phyloP scores from a whole-genome alignment of 2,329 filamentous ascomycete genomes.

The Karstenula rhodostoma region DNA sequence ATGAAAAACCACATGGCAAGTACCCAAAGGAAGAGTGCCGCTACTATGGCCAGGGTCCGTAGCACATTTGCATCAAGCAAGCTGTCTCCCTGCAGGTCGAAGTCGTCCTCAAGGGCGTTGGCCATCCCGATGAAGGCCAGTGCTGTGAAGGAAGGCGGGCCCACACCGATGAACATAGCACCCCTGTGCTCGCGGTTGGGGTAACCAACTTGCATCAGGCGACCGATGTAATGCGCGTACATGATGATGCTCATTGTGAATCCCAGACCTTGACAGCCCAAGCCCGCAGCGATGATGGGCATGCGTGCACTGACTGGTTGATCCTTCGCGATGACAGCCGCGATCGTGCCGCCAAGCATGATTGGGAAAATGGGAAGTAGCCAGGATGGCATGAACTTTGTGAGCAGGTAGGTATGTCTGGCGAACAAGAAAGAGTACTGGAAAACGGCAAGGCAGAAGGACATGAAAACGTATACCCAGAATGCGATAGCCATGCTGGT shows the following conservation, averaged over 20 bases:
- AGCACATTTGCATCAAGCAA: constrained; percentile 55
- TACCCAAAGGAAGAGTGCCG: constrained; percentile 70
- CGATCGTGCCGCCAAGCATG: constrained; percentile 77
- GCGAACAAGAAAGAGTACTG: constrained; percentile 73
- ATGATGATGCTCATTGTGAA: constrained; percentile 74
- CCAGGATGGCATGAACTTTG: constrained; percentile 78
- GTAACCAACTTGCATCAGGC: constrained; percentile 73
- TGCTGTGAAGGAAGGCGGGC: constrained; percentile 75
- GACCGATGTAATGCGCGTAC: constrained; percentile 75
- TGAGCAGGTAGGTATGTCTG: constrained; percentile 64
- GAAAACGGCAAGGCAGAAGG: constrained; percentile 51
- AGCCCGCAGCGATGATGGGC: constrained; percentile 70
- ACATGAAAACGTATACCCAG: constrained; percentile 54
- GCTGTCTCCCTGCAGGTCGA: constrained; percentile 57
- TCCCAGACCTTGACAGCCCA: constrained; percentile 75
- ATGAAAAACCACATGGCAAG: constrained; percentile 66
- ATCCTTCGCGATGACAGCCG: constrained; percentile 68
- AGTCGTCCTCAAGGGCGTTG: constrained; percentile 57
- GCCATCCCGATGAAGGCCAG: constrained; percentile 75
- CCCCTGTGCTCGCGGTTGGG: constrained; percentile 71
- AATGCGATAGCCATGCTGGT: constrained; percentile 52
- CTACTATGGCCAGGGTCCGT: constrained; percentile 56
- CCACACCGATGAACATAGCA: constrained; percentile 79
- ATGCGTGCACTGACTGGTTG: constrained; percentile 66
- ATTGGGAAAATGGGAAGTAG: constrained; percentile 77